Evolutionary conservation across 306 rosid species (phyloP), one percentile per base, ranked within the genome.

Genomic region (Cyamopsis tetragonoloba): DNA sequence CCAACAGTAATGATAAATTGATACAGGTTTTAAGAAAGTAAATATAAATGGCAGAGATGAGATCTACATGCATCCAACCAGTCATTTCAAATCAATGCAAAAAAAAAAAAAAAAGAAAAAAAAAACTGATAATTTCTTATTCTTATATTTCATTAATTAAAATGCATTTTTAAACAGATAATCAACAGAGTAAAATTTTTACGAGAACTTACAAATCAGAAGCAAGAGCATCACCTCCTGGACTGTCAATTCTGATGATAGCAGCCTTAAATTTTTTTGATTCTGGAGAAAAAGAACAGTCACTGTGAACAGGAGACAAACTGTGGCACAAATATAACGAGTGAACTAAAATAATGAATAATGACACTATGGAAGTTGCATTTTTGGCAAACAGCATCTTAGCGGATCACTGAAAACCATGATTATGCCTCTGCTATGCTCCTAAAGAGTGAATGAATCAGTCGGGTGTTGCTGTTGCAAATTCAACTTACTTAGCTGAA

Each of bases 211-310:
- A 93, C 96, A 93, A 77, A 84, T 92, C 96, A 78, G 97, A 92
- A 75, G 96, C 96, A 83, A 92, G 93, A 58, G 98, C 98, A 81
- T 92, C 96, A 76, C 96, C 97, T 79, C 98, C 97, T 50, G 98
- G 96, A 80, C 97, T 89, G 80, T 89, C 97, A 78, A 92, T 92
- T 66, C 91, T 85, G 79, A 92, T 89, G 56, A 89, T 81, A 55
- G 91, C 96, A 22, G 96, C 98, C 79, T 92, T 89, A 48, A 62
- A 92, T 71, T 62, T 46, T 84, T 88, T 86, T 27, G 96, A 88
- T 71, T 78, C 96, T 92, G 84, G 28, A 53, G 72, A 58, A 54
- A 62, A 77, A 58, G 35, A 78, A 63, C 9, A 64, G 43, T 31
- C 59, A 54, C 61, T 19, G 14, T 66, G 38, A 11, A 24, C 8